Evolutionary conservation across 352 stramenopile genomes (phyloP).

Genomic region (Phytophthora vignae): DNA sequence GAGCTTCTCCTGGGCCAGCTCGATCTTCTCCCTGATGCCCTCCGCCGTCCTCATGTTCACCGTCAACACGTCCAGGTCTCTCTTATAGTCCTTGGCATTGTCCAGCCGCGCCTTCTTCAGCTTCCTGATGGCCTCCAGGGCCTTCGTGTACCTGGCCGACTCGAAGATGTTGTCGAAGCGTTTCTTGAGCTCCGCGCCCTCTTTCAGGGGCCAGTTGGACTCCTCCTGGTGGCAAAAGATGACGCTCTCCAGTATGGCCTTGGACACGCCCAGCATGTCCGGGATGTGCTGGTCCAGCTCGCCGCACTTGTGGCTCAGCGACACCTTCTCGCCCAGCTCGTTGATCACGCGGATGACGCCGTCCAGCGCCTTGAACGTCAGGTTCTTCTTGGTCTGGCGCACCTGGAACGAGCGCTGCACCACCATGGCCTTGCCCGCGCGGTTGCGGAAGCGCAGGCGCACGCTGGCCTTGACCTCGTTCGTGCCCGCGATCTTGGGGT

Average conservation of each 20-base stretch:
- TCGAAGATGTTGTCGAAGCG: slow-evolving; percentile 99
- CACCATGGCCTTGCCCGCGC: slow-evolving; percentile 88
- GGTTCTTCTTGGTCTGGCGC: slow-evolving; percentile 89
- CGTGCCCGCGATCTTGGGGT: slow-evolving; percentile 92
- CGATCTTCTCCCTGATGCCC: slow-evolving; percentile 64
- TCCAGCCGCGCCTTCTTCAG: slow-evolving; percentile 87
- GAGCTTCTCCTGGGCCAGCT: slow-evolving; percentile 57
- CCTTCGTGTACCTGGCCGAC: slow-evolving; percentile 98
- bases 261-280: slow-evolving; percentile 96
- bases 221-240: slow-evolving; percentile 99
- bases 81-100: slow-evolving; percentile 94
- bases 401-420: slow-evolving; percentile 96
- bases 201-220: slow-evolving; percentile 97
- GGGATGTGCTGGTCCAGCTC: slow-evolving; percentile 96
- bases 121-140: slow-evolving; percentile 96
- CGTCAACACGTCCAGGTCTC: slow-evolving; percentile 92
- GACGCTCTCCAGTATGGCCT: slow-evolving; percentile 98
- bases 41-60: slow-evolving; percentile 81
- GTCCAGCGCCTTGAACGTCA: slow-evolving; percentile 97
- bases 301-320: slow-evolving; percentile 95
- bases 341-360: slow-evolving; percentile 93
- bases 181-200: slow-evolving; percentile 98
- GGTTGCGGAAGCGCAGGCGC: slow-evolving; percentile 94
- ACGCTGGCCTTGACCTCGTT: slow-evolving; percentile 94
- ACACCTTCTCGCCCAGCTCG: slow-evolving; percentile 91